phyloP scores from a whole-genome alignment of 257 asterid species.

The Rubia yunnanensis region DNA sequence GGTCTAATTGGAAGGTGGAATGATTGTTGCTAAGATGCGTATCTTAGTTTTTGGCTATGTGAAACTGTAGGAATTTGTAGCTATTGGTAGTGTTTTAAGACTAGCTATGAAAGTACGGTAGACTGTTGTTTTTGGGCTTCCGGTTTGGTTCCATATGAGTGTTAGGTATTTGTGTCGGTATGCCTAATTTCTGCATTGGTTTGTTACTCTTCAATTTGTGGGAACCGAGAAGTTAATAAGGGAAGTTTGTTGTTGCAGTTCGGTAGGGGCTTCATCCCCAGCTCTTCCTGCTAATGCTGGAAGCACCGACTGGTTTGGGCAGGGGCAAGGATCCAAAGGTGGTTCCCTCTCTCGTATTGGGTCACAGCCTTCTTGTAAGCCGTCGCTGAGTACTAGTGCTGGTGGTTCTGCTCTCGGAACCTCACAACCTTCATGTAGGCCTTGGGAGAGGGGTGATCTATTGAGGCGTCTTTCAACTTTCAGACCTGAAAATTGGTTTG shows the following conservation, averaged over 20 bases:
- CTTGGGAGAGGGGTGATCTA: constrained; percentile 99
- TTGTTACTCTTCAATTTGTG: background rate
- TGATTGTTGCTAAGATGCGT: background rate
- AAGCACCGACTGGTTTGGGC: constrained; percentile 71
- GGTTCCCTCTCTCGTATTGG: constrained; percentile 77
- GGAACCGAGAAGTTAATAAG: background rate
- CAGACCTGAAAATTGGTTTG: constrained; percentile 86
- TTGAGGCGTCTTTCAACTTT: constrained; percentile 91
- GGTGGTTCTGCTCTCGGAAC: constrained; percentile 92
- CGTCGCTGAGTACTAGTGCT: constrained; percentile 82
- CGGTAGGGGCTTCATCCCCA: constrained; percentile 98
- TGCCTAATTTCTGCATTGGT: background rate
- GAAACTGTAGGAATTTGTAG: background rate
- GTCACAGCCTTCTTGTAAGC: constrained; percentile 50
- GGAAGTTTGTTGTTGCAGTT: constrained; percentile 30
- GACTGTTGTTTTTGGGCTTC: background rate
- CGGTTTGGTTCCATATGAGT: background rate
- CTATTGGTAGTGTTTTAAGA: background rate
- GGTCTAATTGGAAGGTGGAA: background rate
- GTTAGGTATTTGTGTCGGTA: background rate
- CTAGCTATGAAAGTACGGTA: background rate
- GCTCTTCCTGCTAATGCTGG: constrained; percentile 82
- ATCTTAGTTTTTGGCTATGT: background rate
- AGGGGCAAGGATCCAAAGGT: constrained; percentile 75
- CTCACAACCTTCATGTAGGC: constrained; percentile 96